Percentiles rank a stretch among this genome's conserved stretches.
Conservation (phyloP, 306 rosid genomes). For the Trifolium repens region DNA sequence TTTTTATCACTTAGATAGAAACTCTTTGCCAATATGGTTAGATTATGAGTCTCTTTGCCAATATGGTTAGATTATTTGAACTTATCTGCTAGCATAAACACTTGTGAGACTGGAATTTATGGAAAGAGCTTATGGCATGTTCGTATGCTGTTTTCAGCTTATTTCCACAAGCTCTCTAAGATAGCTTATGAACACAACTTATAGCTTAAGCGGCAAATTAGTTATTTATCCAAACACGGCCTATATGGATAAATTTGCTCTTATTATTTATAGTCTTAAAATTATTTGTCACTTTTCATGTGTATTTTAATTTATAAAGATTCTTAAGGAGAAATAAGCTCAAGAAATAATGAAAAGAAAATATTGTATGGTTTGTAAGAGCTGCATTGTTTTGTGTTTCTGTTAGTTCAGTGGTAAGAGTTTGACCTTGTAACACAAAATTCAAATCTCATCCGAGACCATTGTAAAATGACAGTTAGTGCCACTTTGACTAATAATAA, state of each 20-base stretch:
- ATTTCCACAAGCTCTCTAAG: too few relatives aligned
- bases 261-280: background rate
- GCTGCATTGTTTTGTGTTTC: background rate
- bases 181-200: background rate
- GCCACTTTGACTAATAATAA: too few relatives aligned
- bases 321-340: background rate
- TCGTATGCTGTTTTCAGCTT: too few relatives aligned
- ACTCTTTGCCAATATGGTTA: slow-evolving; percentile 7
- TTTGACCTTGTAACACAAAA: too few relatives aligned
- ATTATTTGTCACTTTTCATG: slow-evolving; percentile 3
- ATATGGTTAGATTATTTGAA: slow-evolving; percentile 8
- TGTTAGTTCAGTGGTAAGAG: too few relatives aligned
- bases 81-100: too few relatives aligned
- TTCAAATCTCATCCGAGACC: too few relatives aligned
- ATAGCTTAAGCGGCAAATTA: too few relatives aligned
- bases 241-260: background rate
- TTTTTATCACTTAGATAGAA: background rate
- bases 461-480: too few relatives aligned
- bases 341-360: background rate
- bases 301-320: background rate
- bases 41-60: background rate
- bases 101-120: too few relatives aligned
- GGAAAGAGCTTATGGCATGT: too few relatives aligned
- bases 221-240: too few relatives aligned
- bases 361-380: background rate